phyloP scores from a whole-genome alignment of 2,329 filamentous ascomycete species.

The Fusarium musae region DNA sequence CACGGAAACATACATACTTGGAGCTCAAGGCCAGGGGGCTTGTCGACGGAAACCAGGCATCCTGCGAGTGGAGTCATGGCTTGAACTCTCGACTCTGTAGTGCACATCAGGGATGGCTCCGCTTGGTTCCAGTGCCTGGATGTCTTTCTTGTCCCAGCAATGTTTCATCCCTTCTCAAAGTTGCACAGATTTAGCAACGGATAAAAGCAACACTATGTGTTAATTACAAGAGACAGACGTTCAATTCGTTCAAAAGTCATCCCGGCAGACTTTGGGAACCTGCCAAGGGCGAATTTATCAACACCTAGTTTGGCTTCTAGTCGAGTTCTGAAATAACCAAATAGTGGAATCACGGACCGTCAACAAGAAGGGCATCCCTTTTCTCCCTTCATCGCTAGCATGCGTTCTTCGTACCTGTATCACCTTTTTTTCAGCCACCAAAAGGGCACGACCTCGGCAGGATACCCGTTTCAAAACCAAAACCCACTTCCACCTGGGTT shows the following conservation, averaged over 20 bases:
- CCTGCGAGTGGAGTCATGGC: not conserved
- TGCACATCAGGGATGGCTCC: not conserved
- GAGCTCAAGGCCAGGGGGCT: not conserved
- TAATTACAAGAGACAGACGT: not conserved
- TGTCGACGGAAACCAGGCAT: not conserved
- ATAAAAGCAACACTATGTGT: not conserved
- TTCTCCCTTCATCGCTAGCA: constrained; percentile 1
- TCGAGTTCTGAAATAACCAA: not conserved
- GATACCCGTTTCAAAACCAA: constrained; percentile 3
- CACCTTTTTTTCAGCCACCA: not conserved
- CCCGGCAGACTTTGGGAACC: not conserved
- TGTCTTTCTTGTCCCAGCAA: not conserved
- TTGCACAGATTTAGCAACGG: not conserved
- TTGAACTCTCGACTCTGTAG: not conserved
- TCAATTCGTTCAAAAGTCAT: not conserved
- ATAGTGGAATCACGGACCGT: not conserved
- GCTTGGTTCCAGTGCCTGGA: not conserved
- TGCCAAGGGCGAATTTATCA: not conserved
- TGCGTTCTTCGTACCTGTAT: not conserved
- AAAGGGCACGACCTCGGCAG: constrained; percentile 8
- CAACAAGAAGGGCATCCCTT: not conserved
- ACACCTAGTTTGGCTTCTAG: not conserved
- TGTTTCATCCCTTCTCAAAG: constrained; percentile 14
- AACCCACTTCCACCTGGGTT: not conserved
- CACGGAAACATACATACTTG: not conserved